Conservation (phyloP, 768 basidiomycete species). For the Phaffia australis region DNA sequence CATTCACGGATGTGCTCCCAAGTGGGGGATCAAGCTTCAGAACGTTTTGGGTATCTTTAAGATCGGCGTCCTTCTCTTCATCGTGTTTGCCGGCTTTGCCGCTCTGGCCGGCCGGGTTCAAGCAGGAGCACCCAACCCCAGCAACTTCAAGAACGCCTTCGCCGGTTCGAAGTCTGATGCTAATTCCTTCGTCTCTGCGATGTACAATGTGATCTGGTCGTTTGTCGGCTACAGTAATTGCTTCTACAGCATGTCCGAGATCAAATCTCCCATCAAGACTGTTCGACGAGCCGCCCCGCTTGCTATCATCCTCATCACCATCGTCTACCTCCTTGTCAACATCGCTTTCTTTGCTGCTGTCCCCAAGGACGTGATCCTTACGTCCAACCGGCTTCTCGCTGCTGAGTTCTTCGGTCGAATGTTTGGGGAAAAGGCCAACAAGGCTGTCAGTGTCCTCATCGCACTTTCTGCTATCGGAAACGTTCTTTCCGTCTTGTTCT, state of each 20-base stretch:
- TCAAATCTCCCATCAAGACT: conserved; percentile 26
- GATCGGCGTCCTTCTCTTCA: conserved; percentile 46
- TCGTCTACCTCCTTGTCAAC: conserved; percentile 27
- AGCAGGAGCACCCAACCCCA: conserved; percentile 21
- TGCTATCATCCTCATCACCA: conserved; percentile 26
- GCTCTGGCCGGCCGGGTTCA: conserved; percentile 17
- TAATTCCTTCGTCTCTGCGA: conserved; percentile 26
- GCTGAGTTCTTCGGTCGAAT: conserved; percentile 26
- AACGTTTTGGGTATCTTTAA: conserved; percentile 51
- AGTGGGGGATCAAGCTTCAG: conserved; percentile 30
- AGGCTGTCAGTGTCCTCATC: conserved; percentile 26
- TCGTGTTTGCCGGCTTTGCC: conserved; percentile 35
- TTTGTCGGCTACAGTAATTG: conserved; percentile 25
- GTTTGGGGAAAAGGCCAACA: conserved; percentile 23
- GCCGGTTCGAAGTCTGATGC: conserved; percentile 27
- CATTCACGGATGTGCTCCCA: conserved; percentile 24
- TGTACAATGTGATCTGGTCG: conserved; percentile 25
- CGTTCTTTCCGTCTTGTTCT: conserved; percentile 28
- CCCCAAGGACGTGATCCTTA: conserved; percentile 17
- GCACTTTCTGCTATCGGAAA: conserved; percentile 28
- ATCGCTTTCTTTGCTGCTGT: conserved; percentile 29
- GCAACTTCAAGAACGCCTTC: conserved; percentile 30
- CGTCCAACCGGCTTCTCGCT: conserved; percentile 22
- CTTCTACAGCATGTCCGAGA: conserved; percentile 26
- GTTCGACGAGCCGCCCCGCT: conserved; percentile 27